Percentiles rank a stretch among this genome's conserved stretches.
Conservation (phyloP, 495 filamentous ascomycete genomes). For the Evernia prunastri region DNA sequence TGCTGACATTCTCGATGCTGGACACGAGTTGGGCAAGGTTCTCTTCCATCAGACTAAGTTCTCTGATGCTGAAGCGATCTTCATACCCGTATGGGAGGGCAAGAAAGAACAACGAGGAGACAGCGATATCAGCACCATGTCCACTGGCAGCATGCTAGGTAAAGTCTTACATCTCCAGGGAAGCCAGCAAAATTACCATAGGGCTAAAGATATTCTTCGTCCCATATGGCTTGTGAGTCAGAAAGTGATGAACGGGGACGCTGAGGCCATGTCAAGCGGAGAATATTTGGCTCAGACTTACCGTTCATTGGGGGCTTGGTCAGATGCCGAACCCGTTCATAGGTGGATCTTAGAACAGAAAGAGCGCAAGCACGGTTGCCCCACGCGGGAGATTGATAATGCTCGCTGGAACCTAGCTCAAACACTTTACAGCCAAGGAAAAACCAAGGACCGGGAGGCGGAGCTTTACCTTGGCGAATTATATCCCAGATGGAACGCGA, state of each 20-base stretch:
- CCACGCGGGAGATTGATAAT: neutral
- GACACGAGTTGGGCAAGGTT: slow-evolving; percentile 5
- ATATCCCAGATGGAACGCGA: slow-evolving; percentile 4
- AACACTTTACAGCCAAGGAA: slow-evolving; percentile 5
- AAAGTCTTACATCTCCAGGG: neutral
- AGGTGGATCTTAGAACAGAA: slow-evolving; percentile 7
- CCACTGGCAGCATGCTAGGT: slow-evolving; percentile 4
- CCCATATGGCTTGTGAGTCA: neutral
- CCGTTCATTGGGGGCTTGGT: neutral
- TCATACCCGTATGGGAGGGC: slow-evolving; percentile 7
- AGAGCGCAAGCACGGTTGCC: neutral
- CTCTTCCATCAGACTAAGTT: neutral
- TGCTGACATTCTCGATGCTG: slow-evolving; percentile 3
- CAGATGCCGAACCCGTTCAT: slow-evolving; percentile 1
- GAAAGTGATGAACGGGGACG: neutral
- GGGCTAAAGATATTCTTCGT: neutral
- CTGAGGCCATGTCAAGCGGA: neutral
- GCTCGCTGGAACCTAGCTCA: slow-evolving; percentile 1
- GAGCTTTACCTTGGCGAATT: neutral
- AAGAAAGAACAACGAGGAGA: neutral
- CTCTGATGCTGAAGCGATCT: neutral
- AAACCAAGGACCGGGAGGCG: neutral
- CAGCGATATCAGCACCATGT: neutral
- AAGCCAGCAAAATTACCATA: neutral
- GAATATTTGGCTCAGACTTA: slow-evolving; percentile 1